These are phyloP conservation scores for Trypanosoma scelopori DNA, from an alignment of 208 protist species.

Conservation along the genomic window DNA sequence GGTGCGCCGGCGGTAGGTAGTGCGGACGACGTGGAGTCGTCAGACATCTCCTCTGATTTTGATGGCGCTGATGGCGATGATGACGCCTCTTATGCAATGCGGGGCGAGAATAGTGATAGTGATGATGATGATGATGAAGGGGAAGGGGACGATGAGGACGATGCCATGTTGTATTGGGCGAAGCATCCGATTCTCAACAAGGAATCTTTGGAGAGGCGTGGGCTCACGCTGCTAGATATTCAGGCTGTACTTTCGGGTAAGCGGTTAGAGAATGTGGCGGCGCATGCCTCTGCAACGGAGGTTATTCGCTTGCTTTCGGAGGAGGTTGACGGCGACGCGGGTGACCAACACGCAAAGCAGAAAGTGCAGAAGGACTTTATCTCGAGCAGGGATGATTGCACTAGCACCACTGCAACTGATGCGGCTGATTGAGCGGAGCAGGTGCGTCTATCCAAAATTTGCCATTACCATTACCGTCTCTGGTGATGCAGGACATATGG, in stretches of 20 bases:
- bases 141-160: slow-evolving; percentile 6
- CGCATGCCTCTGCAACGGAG: slow-evolving; percentile 73
- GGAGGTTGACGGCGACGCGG: slow-evolving; percentile 54
- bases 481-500: background rate
- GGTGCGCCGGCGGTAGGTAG: slow-evolving; percentile 20
- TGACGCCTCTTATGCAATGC: slow-evolving; percentile 26
- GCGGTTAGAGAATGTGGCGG: slow-evolving; percentile 36
- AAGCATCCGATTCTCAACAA: slow-evolving; percentile 76
- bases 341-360: slow-evolving; percentile 43
- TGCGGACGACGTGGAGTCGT: slow-evolving; percentile 13
- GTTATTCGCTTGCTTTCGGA: slow-evolving; percentile 74
- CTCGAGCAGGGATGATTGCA: too few relatives aligned
- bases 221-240: slow-evolving; percentile 73
- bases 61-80: slow-evolving; percentile 37
- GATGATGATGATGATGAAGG: slow-evolving; percentile 20
- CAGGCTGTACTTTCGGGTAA: slow-evolving; percentile 67
- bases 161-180: slow-evolving; percentile 49
- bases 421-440: too few relatives aligned
- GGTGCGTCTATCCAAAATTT: too few relatives aligned
- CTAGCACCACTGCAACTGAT: too few relatives aligned
- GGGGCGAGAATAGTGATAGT: slow-evolving; percentile 22
- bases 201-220: slow-evolving; percentile 51
- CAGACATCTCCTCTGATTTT: slow-evolving; percentile 19
- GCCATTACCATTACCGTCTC: background rate
- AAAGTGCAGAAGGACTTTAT: slow-evolving; percentile 33